phyloP scores from a whole-genome alignment of 2,329 filamentous ascomycete species.

The Botrytis fragariae region DNA sequence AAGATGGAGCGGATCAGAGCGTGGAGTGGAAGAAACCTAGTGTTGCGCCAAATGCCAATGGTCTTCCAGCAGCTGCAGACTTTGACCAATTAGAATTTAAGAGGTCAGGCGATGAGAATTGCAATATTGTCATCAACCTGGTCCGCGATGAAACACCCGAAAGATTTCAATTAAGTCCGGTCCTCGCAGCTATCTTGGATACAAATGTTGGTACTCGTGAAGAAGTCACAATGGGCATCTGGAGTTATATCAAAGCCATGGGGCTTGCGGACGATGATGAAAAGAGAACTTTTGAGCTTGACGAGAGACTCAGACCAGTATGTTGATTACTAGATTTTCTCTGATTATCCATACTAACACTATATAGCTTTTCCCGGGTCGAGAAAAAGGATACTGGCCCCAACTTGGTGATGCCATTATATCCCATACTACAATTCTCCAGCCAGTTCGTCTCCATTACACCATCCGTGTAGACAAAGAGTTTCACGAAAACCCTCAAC shows the following conservation, averaged over 20 bases:
- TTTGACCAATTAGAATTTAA: slow-evolving; percentile 93
- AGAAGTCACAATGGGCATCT: slow-evolving; percentile 85
- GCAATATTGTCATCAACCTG: slow-evolving; percentile 87
- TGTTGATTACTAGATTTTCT: slow-evolving; percentile 34
- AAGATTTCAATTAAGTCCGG: slow-evolving; percentile 74
- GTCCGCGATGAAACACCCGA: slow-evolving; percentile 82
- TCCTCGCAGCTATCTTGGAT: slow-evolving; percentile 80
- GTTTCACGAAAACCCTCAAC: slow-evolving; percentile 70
- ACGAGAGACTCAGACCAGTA: slow-evolving; percentile 76
- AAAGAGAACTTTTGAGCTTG: slow-evolving; percentile 87
- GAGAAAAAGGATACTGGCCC: slow-evolving; percentile 80
- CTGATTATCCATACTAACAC: background rate
- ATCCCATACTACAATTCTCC: slow-evolving; percentile 73
- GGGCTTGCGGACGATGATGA: slow-evolving; percentile 92
- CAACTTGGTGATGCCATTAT: slow-evolving; percentile 77
- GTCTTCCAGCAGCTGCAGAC: slow-evolving; percentile 62
- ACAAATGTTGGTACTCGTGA: slow-evolving; percentile 82
- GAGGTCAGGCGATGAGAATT: slow-evolving; percentile 86
- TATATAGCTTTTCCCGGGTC: slow-evolving; percentile 31
- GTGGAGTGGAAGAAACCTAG: slow-evolving; percentile 88
- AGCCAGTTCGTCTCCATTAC: slow-evolving; percentile 81
- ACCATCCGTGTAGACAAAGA: slow-evolving; percentile 90
- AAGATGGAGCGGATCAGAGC: slow-evolving; percentile 52
- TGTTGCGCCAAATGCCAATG: slow-evolving; percentile 47
- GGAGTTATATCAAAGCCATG: slow-evolving; percentile 89